phyloP scores from a whole-genome alignment of 805 yeast genomes.

The Priceomyces medius region DNA sequence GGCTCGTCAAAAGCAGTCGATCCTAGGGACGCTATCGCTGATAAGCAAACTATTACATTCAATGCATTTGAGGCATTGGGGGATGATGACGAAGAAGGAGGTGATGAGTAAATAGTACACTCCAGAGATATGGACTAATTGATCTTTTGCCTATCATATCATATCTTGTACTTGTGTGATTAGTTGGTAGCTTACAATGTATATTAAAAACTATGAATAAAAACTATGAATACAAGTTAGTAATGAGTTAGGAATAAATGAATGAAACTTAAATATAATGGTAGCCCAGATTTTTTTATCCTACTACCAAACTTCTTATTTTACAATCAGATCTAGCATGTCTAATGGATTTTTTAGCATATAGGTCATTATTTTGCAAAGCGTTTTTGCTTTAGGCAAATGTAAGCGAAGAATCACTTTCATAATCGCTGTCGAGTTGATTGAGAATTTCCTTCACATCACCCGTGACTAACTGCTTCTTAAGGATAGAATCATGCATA shows the following conservation, averaged over 20 bases:
- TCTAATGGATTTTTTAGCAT: too few relatives aligned
- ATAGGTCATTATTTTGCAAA: too few relatives aligned
- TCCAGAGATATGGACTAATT: not conserved
- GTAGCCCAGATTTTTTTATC: too few relatives aligned
- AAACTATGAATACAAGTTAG: conserved; percentile 1
- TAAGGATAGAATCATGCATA: conserved; percentile 26
- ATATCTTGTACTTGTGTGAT: not conserved
- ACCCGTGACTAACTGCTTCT: conserved; percentile 28
- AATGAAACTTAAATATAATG: not conserved
- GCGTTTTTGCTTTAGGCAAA: too few relatives aligned
- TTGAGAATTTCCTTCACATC: conserved; percentile 36
- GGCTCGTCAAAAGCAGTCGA: conserved; percentile 74
- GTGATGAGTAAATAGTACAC: conserved; percentile 2
- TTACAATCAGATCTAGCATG: too few relatives aligned
- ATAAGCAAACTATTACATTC: conserved; percentile 62
- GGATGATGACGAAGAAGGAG: conserved; percentile 48
- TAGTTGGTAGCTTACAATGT: conserved; percentile 5
- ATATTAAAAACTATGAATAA: conserved; percentile 4
- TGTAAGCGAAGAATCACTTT: conserved; percentile 23
- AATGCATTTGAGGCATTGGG: conserved; percentile 82
- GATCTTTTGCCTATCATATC: not conserved
- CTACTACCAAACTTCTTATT: too few relatives aligned
- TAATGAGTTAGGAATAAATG: conserved; percentile 2
- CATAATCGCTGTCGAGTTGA: conserved; percentile 37
- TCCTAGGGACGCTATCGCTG: conserved; percentile 67